A percentile compares a stretch with the other conserved stretches of the same genome.
Conservation (phyloP, 148 eudicot genomes). For the Tetragonia tetragonoides region DNA sequence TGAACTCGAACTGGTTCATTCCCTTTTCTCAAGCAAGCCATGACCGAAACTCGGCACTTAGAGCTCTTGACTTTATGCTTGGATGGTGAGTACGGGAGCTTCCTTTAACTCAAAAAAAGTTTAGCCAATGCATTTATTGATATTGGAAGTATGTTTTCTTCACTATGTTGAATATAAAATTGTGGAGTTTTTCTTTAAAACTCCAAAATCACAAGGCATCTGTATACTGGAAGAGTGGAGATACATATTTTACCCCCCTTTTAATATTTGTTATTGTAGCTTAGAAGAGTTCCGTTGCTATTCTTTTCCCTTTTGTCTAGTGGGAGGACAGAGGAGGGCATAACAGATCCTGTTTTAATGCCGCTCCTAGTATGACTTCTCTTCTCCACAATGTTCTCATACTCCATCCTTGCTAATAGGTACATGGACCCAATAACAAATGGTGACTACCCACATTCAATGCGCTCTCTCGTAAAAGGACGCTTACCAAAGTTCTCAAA, state of each 20-base stretch:
- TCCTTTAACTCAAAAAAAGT: no score
- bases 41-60: slow-evolving; percentile 30
- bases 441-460: slow-evolving; percentile 33
- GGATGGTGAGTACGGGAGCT: slow-evolving; percentile 48
- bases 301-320: no score
- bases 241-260: no score
- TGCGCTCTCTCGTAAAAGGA: slow-evolving; percentile 24
- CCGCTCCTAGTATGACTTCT: neutral
- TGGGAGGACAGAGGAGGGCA: no score
- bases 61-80: slow-evolving; percentile 51
- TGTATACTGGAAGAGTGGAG: no score
- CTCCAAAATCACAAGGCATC: no score
- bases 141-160: no score
- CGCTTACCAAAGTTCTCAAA: slow-evolving; percentile 30
- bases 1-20: slow-evolving; percentile 42
- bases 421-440: slow-evolving; percentile 30
- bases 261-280: no score
- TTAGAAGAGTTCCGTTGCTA: no score
- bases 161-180: no score
- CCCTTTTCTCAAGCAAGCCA: slow-evolving; percentile 35
- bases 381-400: neutral
- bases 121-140: neutral
- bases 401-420: slow-evolving; percentile 20
- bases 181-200: no score
- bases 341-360: no score